Evolutionary conservation across 192 early-diverging fungal species (phyloP), one percentile per base, ranked within the genome.

Genomic region (Umbelopsis sp.): DNA sequence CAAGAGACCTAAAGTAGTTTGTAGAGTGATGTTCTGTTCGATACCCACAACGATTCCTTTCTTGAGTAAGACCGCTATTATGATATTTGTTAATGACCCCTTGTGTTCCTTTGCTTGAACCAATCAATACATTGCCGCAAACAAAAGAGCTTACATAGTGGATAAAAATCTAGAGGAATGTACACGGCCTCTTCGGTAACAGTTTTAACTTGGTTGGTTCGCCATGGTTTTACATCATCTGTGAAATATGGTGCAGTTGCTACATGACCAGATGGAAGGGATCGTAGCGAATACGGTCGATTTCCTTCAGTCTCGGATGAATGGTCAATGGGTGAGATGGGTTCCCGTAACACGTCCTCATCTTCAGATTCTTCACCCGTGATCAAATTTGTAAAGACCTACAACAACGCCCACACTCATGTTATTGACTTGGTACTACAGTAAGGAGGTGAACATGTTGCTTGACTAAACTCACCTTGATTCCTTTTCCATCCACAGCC

Each of bases 31-130:
- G 32, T 82, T 86, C 52, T 91, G 89, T 38, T 93, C 87, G n/a
- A 94, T 79, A 21, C 94, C 94, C 47, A 91, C 83, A 68, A 94
- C 77, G 10, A 95, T 81, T 12, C 93, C 93, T 74, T 89, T 83
- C 8, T 89, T 81, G 45, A 94, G 80, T 29, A 91, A 62, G 25
- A 95, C 84, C 8, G 90, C 93, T 93, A 80, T 20, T 22, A n/a
- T 36, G 31, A 32, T 41, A 34, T n/a, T n/a, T n/a, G n/a, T n/a
- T n/a, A n/a, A n/a, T n/a, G n/a, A n/a, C n/a, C n/a, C n/a, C n/a
- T n/a, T n/a, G n/a, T n/a, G 20, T 1, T 49, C 25, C 9, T 22
- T 69, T n/a, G 12, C 56, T 26, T 21, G 2, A 51, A 26, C 45
- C 8, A 9, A 22, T n/a, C 43, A 68, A 29, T 16, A 16, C 47